phyloP scores from a whole-genome alignment of 2,329 filamentous ascomycete genomes.

The Verticillium tricorpus region DNA sequence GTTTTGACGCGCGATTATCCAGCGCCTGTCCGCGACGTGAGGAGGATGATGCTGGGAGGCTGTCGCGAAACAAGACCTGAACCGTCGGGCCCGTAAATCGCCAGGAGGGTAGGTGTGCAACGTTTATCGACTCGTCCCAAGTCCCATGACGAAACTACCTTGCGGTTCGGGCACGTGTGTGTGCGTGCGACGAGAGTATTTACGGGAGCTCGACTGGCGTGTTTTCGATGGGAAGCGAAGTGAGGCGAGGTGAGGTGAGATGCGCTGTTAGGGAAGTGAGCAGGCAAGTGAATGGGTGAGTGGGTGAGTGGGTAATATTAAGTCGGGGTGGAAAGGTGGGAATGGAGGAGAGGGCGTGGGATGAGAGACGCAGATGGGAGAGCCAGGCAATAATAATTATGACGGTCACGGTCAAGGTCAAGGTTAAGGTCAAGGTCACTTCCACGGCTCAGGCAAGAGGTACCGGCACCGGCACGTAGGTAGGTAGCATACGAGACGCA shows the following conservation, averaged over 20 bases:
- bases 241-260: background rate
- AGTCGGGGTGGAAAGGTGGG: conserved; percentile 5
- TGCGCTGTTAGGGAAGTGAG: background rate
- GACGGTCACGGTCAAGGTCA: background rate
- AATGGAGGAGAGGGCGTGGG: conserved; percentile 10
- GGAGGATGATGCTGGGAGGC: background rate
- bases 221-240: background rate
- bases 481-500: background rate
- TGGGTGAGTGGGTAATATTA: background rate
- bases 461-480: background rate
- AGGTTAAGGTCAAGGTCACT: background rate
- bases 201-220: background rate
- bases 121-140: background rate
- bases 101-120: background rate
- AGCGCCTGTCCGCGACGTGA: conserved; percentile 30
- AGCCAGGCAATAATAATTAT: background rate
- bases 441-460: background rate
- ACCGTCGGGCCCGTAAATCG: background rate
- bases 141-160: background rate
- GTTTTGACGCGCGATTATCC: conserved; percentile 42
- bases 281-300: background rate
- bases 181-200: background rate
- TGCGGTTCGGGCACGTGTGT: background rate
- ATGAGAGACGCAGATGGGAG: conserved; percentile 4
- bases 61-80: background rate